Base-by-base conservation (phyloP, 495 filamentous ascomycete genomes). In the Cercophora newfieldiana region DNA sequence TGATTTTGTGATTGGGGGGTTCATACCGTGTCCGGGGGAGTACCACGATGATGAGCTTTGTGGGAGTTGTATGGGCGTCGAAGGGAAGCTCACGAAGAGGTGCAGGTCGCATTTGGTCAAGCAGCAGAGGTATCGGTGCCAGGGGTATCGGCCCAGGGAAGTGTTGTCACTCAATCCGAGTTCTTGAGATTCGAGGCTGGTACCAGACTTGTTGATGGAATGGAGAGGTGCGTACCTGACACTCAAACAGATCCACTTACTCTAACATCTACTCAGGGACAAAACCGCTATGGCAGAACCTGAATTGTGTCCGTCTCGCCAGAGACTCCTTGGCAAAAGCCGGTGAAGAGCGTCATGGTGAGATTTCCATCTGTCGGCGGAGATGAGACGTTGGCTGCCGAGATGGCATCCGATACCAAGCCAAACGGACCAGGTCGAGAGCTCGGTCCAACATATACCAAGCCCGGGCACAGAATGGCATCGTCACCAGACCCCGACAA, bases 1-100 rank as follows among this genome's bases (percentile, higher is more conserved):
- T 31, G 65, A 67, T 29, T 48, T 61, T 50, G 65, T 63, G 5
- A 31, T 67, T 49, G 59, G 59, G 25, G 51, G 29, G 50, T 47
- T 50, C 31, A 14, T 53, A 14, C 50, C 50, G 24, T 30, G 18
- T 10, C 18, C 12, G 2, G 7, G 48, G n/a, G 26, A 19, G n/a
- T n/a, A 5, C 49, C 4, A 28, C 18, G 1, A 19, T 0, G 21
- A 53, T n/a, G 19, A 6, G 30, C 33, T 18, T 8, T 48, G 31
- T 22, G 21, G 19, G 29, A 8, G 1, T 7, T 60, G 21, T 22
- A 60, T 47, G 29, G 29, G 21, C 0, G 2, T 8, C 1, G 3
- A 37, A 33, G 22, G 57, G 7, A 60, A 24, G 57, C n/a, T 57
- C 10, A 24, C 30, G 0, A 26, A 25, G 33, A 18, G 21, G 24